Conservation (phyloP, 164 flowering plant genomes). For the Dillenia suffruticosa region DNA sequence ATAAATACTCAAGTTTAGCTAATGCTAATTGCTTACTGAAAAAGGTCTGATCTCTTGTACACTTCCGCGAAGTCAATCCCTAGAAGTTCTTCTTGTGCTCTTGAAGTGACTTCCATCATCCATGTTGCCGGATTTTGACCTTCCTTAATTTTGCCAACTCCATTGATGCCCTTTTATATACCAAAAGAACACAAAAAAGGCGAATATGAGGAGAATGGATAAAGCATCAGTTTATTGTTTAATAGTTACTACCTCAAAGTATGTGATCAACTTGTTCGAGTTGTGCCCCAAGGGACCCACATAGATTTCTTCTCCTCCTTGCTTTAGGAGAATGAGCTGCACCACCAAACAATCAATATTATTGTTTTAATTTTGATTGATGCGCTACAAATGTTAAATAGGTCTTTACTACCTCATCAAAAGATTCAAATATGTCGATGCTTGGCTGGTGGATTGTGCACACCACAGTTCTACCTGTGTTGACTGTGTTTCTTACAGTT, state of each 20-base stretch:
- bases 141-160: slow-evolving; percentile 24
- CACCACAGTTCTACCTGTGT: slow-evolving; percentile 57
- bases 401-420: slow-evolving; percentile 40
- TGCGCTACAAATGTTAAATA: no score
- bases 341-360: not conserved
- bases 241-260: slow-evolving; percentile 31
- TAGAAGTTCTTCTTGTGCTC: slow-evolving; percentile 22
- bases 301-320: slow-evolving; percentile 42
- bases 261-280: slow-evolving; percentile 30
- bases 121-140: slow-evolving; percentile 36
- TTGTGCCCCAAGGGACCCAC: slow-evolving; percentile 40
- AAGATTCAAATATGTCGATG: slow-evolving; percentile 57
- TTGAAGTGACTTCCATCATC: slow-evolving; percentile 31
- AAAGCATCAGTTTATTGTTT: not conserved
- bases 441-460: slow-evolving; percentile 73
- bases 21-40: slow-evolving; percentile 1
- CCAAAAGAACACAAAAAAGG: not conserved
- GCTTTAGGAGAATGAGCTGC: slow-evolving; percentile 38
- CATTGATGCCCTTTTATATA: slow-evolving; percentile 23
- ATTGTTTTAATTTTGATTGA: no score
- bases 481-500: slow-evolving; percentile 50
- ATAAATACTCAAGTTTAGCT: not conserved
- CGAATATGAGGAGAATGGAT: not conserved
- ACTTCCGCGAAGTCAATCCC: slow-evolving; percentile 24
- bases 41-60: slow-evolving; percentile 23